These are phyloP conservation scores for Hypomyces rosellus DNA, from an alignment of 2,329 filamentous ascomycete species.

Conservation along the genomic window DNA sequence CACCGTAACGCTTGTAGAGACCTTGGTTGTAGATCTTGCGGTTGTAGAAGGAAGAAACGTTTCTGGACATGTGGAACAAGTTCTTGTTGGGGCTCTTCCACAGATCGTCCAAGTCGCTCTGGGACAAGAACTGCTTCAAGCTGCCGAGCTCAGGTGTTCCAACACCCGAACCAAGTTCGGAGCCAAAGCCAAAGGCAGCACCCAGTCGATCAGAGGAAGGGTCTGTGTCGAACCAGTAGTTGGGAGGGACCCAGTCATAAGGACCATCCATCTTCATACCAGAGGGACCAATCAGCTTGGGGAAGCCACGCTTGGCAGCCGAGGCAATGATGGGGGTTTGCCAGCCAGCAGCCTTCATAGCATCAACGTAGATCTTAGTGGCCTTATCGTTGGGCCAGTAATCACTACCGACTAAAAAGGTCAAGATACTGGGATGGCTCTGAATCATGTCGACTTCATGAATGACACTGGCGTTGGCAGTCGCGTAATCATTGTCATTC, in stretches of 20 bases:
- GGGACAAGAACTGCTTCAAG: constrained; percentile 46
- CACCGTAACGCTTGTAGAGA: constrained; percentile 45
- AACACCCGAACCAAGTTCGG: constrained; percentile 55
- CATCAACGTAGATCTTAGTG: constrained; percentile 45
- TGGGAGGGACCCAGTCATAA: constrained; percentile 60
- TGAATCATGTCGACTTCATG: constrained; percentile 57
- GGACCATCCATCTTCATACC: constrained; percentile 63
- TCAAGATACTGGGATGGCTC: constrained; percentile 51
- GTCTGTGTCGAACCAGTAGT: constrained; percentile 53
- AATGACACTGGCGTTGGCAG: constrained; percentile 47
- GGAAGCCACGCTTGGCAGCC: constrained; percentile 48
- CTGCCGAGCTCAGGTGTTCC: constrained; percentile 54
- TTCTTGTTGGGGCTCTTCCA: constrained; percentile 49
- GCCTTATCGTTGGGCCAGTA: constrained; percentile 57
- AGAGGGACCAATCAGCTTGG: constrained; percentile 44
- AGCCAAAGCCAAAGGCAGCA: constrained; percentile 57
- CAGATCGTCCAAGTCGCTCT: constrained; percentile 45
- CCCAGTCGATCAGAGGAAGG: constrained; percentile 37
- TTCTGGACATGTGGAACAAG: constrained; percentile 55
- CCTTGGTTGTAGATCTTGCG: constrained; percentile 53
- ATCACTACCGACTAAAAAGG: constrained; percentile 55
- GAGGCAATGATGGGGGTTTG: constrained; percentile 51
- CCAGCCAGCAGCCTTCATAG: constrained; percentile 47
- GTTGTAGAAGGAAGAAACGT: constrained; percentile 47
- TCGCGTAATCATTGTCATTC: constrained; percentile 47